Base-by-base conservation (phyloP, 2,329 filamentous ascomycete genomes). In the Colletotrichum chrysophilum region DNA sequence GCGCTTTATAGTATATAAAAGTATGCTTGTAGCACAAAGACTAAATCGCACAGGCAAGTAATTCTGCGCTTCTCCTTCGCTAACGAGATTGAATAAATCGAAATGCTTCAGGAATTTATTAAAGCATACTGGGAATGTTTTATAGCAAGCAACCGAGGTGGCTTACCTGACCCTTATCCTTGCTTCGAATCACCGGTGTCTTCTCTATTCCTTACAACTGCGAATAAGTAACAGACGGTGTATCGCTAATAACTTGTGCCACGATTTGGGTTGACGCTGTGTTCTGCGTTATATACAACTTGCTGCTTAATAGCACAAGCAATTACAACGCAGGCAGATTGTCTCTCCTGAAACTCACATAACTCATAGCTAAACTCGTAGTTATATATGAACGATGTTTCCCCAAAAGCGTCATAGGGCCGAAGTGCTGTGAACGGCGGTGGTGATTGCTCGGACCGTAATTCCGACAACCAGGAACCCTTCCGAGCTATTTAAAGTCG, bases 141-240 rank as follows among this genome's bases (percentile, higher is more conserved):
- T 4, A 36, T 7, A 16, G 34, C 2, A 36, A 36, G 34, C 14
- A 7, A 16, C 14, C 5, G 26, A 28, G 26, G 26, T 36, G 13
- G 14, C 16, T 36, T 36, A 36, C 34, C 34, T 36, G 7, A 36
- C 6, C 14, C 34, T 36, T 4, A 8, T 36, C 34, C 1, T 36
- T 36, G 7, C 14, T 1, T 36, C 6, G 14, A 1, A 36, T 14
- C 1, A 14, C 2, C 2, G 4, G 7, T 43, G 7, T n/a, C 16
- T 43, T 43, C 38, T 43, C 8, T n/a, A 6, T 43, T 10, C 38
- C 10, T n/a, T 43, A 43, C 38, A n/a, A 0, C 4, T 0, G 18
- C 9, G 16, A 43, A 43, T 43, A 43, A 43, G 0, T 43, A 18
- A 43, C 18, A 0, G 18, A 43, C 36, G 36, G 5, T 6, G 5